Percentiles rank a stretch among this genome's conserved stretches.
These are phyloP conservation scores for Dunaliella primolecta DNA, from an alignment of 139 green algal genomes.

Conservation along the genomic window DNA sequence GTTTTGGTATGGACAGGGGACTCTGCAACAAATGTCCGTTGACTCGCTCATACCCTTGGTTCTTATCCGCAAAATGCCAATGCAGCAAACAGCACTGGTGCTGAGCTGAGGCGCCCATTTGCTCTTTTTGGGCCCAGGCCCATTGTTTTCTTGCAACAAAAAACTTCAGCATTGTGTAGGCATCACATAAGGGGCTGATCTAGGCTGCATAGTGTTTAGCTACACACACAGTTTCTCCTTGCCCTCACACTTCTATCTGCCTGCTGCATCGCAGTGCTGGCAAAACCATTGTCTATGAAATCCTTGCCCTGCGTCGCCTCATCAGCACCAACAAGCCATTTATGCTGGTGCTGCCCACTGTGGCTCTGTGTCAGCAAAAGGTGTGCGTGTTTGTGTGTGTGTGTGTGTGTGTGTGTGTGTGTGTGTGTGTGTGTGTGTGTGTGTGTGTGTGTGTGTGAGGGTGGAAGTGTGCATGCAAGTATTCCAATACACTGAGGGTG, in stretches of 20 bases:
- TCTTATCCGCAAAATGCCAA: too few relatives aligned
- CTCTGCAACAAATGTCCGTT: background rate
- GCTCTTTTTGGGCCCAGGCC: too few relatives aligned
- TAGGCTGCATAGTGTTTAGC: background rate
- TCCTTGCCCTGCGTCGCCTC: constrained; percentile 63
- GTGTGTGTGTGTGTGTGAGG: too few relatives aligned
- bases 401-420: too few relatives aligned
- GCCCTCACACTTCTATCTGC: background rate
- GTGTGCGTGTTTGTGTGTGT: too few relatives aligned
- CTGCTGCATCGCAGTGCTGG: background rate
- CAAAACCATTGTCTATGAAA: constrained; percentile 39
- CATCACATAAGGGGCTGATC: background rate
- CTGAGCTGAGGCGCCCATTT: too few relatives aligned
- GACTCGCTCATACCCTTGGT: too few relatives aligned
- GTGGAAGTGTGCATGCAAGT: constrained; percentile 47
- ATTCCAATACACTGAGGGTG: too few relatives aligned
- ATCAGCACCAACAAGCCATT: constrained; percentile 44
- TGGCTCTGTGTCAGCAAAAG: constrained; percentile 14
- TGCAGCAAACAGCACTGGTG: too few relatives aligned
- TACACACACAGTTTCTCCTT: background rate
- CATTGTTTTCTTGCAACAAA: too few relatives aligned
- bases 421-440: constrained; percentile 69
- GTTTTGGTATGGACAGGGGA: background rate
- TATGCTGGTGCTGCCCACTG: constrained; percentile 58
- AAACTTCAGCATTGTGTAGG: background rate